Evolutionary conservation across 1,139 yeast genomes (phyloP), one percentile per base, ranked within the genome.

Genomic region (Diutina siamensis): DNA sequence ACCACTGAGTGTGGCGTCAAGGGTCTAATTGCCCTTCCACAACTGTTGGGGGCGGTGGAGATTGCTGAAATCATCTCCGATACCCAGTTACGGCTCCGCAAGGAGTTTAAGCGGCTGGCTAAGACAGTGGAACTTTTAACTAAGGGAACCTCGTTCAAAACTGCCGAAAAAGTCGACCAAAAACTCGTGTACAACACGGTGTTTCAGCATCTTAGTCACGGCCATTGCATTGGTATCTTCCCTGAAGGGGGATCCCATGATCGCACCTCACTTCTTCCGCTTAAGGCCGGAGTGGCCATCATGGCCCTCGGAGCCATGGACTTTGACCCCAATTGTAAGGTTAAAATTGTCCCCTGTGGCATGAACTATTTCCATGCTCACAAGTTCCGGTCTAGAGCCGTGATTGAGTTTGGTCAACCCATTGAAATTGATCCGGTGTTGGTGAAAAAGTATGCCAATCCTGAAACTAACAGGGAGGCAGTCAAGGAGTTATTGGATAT

Each of bases 171-270:
- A 56, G 83, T 92, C 46, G 87, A 92, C 63, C 97, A 92, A 63
- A 76, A 85, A 34, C 68, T 72, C 42, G 95, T 92, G 49, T 92
- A 86, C 62, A 76, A 81, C 49, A 71, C 74, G 53, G 97, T 92
- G 1, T 92, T 89, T 59, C 74, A 79, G 46, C 96, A 87, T 60
- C 71, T 92, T 51, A 75, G 85, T 18, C 73, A 76, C 48, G 88
- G 92, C 45, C 79, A 85, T 49, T 85, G 95, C 53, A 68, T 92
- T 35, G 98, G 97, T n/a, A 86, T 92, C 46, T 92, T 89, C 64
- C 97, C 97, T 3, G 97, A 89, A 64, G 97, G 97, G 46, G 97
- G 97, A 0, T 85, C 95, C 17, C 98, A 92, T 56, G 98, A 92
- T 60, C 72, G 97, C 50, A 81, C 97, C 0, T 95, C 87, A 52